Percentiles rank a stretch among this genome's conserved stretches.
Evolutionary conservation across 2,329 filamentous ascomycete species (phyloP).

Genomic region (Allantophomopsis lycopodina): DNA sequence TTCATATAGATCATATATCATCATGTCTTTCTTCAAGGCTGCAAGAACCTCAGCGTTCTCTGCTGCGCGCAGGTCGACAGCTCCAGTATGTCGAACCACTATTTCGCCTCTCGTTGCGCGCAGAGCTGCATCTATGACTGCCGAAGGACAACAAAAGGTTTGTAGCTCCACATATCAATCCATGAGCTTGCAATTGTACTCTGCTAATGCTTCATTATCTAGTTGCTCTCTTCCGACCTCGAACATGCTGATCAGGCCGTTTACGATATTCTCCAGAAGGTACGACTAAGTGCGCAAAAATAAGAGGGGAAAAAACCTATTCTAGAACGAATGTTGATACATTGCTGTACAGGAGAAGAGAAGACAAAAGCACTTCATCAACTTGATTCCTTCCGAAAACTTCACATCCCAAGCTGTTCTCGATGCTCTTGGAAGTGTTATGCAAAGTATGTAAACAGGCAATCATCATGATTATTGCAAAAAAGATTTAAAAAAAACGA

Average conservation of each 20-base stretch:
- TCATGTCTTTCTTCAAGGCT: conserved; percentile 17
- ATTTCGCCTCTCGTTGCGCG: conserved; percentile 4
- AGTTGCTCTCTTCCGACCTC: conserved; percentile 72
- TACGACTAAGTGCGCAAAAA: conserved; percentile 22
- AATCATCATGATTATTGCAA: conserved; percentile 5
- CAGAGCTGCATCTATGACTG: conserved; percentile 14
- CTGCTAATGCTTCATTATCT: conserved; percentile 5
- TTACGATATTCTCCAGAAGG: conserved; percentile 83
- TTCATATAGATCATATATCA: conserved; percentile 1
- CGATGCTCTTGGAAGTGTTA: conserved; percentile 82
- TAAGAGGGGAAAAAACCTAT: not conserved
- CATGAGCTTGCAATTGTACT: conserved; percentile 1
- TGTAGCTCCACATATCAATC: conserved; percentile 4
- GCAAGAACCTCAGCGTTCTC: conserved; percentile 11
- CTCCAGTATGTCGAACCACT: conserved; percentile 7
- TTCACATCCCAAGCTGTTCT: conserved; percentile 89
- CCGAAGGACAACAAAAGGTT: conserved; percentile 47
- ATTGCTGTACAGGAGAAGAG: conserved; percentile 61
- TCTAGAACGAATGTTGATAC: conserved; percentile 1
- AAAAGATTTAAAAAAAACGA: conserved; percentile 17
- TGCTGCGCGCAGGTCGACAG: conserved; percentile 8
- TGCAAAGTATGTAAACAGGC: conserved; percentile 59
- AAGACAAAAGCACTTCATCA: conserved; percentile 96
- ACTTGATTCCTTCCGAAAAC: conserved; percentile 90
- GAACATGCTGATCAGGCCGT: conserved; percentile 77